These are phyloP conservation scores for Raphanus hybrid DNA, from an alignment of 441 rosid genomes.

Conservation along the genomic window DNA sequence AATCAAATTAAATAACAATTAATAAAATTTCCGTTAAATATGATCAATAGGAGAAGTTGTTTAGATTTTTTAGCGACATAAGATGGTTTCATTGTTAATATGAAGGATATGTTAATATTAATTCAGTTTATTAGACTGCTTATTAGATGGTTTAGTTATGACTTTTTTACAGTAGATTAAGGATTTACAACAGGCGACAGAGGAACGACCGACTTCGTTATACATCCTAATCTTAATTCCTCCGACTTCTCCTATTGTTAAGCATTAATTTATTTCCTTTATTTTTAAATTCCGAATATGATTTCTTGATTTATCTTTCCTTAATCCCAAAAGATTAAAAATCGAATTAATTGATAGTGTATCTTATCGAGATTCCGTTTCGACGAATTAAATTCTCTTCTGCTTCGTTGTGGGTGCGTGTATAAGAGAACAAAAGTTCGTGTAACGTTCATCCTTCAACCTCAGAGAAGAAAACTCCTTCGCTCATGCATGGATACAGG, in stretches of 20 bases:
- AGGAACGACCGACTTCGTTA: slow-evolving; percentile 41
- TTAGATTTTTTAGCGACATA: no score
- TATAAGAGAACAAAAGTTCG: slow-evolving; percentile 40
- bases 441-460: slow-evolving; percentile 41
- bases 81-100: no score
- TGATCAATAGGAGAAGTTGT: no score
- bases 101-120: no score
- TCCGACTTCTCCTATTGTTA: slow-evolving; percentile 33
- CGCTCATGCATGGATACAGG: slow-evolving; percentile 32
- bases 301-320: slow-evolving; percentile 25
- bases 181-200: slow-evolving; percentile 36
- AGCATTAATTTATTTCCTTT: slow-evolving; percentile 26
- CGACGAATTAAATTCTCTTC: slow-evolving; percentile 37
- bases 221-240: slow-evolving; percentile 41
- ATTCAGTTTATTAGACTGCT: no score
- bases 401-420: slow-evolving; percentile 34
- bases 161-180: no score
- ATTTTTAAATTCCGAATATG: background rate
- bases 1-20: no score
- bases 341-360: slow-evolving; percentile 19
- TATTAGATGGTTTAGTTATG: no score
- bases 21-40: no score
- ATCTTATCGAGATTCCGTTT: slow-evolving; percentile 34
- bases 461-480: slow-evolving; percentile 18
- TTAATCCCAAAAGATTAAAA: slow-evolving; percentile 18